phyloP scores from a whole-genome alignment of 2,329 filamentous ascomycete genomes.

The Colletotrichum endophyticum region DNA sequence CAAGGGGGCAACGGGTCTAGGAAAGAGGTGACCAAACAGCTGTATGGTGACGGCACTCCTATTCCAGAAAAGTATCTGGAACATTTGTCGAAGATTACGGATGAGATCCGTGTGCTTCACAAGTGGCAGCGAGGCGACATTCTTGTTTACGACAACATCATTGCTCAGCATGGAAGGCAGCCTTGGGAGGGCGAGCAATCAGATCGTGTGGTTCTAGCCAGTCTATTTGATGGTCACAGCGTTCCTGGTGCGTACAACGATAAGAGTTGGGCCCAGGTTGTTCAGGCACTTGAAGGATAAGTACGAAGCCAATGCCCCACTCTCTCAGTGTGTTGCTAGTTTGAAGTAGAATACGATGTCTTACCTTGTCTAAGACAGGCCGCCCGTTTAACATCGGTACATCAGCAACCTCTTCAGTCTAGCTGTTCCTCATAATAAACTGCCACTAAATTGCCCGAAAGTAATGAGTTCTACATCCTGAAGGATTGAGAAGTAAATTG shows the following conservation, averaged over 20 bases:
- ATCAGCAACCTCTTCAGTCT: neutral
- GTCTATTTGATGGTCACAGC: constrained; percentile 48
- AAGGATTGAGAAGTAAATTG: neutral
- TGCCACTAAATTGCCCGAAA: neutral
- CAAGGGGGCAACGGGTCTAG: constrained; percentile 8
- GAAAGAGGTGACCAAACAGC: constrained; percentile 39
- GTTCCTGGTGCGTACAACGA: constrained; percentile 48
- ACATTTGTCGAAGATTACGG: constrained; percentile 46
- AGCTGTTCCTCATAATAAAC: neutral
- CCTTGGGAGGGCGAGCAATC: constrained; percentile 51
- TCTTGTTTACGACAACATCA: constrained; percentile 52
- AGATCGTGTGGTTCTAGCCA: constrained; percentile 51
- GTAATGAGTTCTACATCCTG: neutral
- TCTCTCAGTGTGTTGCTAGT: neutral
- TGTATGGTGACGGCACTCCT: constrained; percentile 49
- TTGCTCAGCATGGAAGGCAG: constrained; percentile 53
- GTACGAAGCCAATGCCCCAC: neutral
- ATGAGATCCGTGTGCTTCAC: constrained; percentile 53
- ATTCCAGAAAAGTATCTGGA: constrained; percentile 51
- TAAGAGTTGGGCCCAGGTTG: constrained; percentile 50
- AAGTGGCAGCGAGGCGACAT: constrained; percentile 52
- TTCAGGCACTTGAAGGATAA: constrained; percentile 43
- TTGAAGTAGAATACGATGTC: neutral
- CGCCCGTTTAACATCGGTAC: neutral
- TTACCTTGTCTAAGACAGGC: neutral